Base-by-base conservation (phyloP, 352 stramenopile species). In the Globisporangium cederbergense region DNA sequence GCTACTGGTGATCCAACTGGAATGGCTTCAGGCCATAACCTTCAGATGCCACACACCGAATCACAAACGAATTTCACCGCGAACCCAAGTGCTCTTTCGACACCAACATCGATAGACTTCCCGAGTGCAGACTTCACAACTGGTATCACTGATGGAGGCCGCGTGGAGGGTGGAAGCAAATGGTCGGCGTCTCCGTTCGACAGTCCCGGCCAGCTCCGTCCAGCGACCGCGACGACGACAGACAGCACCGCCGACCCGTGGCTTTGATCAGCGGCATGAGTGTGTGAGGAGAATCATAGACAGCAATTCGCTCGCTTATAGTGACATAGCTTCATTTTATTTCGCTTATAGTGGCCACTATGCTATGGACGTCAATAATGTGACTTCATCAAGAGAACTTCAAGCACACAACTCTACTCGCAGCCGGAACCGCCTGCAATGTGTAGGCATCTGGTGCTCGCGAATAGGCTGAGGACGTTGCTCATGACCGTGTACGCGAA, bases 41-140 rank as follows among this genome's bases (percentile, higher is more conserved):
- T 34, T 16, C 16, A 57, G 10, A 42, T 42, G 4, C 2, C 51
- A 1, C 51, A n/a, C 51, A 42, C 51, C 30, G 49, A 54, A 4
- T 54, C 25, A 25, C 49, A 54, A 36, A 14, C 51, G 28, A 14
- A 36, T 9, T 54, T 13, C 8, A 1, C 13, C 13, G 49, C 11
- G 51, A 43, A 43, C 4, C 28, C 51, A 16, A 56, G 50, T 3
- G 28, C 28, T 20, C 32, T 38, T 13, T 60, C 52, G 34, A 30
- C 55, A 1, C 20, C 54, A 11, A 1, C 22, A 20, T 4, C 22
- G 14, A 61, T 51, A 22, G 55, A 61, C 16, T 61, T 61, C 9
- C 55, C 55, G 10, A 38, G 38, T 22, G 38, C 22, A 3, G 55
- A 61, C 38, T 50, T 61, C 43, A 61, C 55, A 13, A 25, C 50